These are phyloP conservation scores for Gypsophila paniculata DNA, from an alignment of 179 eudicot genomes.

Conservation along the genomic window DNA sequence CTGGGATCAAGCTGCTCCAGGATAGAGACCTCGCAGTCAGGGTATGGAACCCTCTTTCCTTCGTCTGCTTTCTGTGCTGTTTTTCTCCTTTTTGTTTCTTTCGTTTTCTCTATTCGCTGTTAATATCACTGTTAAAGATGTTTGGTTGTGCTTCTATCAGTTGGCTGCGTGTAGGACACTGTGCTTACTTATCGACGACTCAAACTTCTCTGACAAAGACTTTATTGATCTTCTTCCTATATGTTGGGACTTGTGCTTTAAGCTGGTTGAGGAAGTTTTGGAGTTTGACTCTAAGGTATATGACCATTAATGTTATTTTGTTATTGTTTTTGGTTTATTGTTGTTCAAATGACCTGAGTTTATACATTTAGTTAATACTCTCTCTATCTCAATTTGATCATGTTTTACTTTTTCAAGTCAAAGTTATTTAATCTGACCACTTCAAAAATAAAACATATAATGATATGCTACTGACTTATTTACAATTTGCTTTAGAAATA, in stretches of 20 bases:
- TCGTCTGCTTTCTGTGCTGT: not conserved
- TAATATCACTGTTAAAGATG: conserved; percentile 15
- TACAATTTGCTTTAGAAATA: no score
- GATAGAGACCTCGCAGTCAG: conserved; percentile 86
- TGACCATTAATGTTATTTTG: not conserved
- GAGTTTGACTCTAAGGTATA: conserved; percentile 99
- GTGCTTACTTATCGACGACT: conserved; percentile 87
- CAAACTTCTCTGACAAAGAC: conserved; percentile 77
- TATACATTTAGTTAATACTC: not conserved
- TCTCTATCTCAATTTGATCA: no score
- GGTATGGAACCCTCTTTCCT: conserved; percentile 38
- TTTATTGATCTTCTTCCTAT: conserved; percentile 78
- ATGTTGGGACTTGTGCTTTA: conserved; percentile 90
- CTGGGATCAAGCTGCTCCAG: conserved; percentile 82
- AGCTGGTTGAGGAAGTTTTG: conserved; percentile 76
- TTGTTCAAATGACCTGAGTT: not conserved
- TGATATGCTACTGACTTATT: no score
- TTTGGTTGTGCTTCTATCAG: conserved; percentile 37
- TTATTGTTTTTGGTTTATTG: not conserved
- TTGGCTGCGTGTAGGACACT: conserved; percentile 81
- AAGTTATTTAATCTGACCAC: no score
- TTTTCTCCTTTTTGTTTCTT: not conserved
- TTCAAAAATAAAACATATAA: no score
- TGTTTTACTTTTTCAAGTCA: no score
- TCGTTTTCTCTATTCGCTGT: not conserved